Evolutionary conservation across 495 filamentous ascomycete species (phyloP).

Genomic region (Thermothielavioides terrestris): DNA sequence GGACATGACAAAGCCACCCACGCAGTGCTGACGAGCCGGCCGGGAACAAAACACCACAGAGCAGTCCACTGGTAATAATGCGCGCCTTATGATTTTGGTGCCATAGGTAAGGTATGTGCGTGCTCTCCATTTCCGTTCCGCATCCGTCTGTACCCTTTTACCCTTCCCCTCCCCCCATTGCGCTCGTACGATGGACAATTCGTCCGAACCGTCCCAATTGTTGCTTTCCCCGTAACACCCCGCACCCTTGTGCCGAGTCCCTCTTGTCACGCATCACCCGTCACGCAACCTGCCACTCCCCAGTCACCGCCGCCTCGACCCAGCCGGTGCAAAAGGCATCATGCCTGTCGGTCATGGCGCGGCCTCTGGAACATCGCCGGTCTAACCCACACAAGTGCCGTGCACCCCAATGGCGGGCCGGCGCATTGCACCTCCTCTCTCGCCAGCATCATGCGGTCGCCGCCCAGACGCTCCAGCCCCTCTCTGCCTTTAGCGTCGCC

Average conservation of each 20-base stretch:
- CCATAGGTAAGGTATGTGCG: constrained; percentile 23
- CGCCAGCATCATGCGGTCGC: constrained; percentile 17
- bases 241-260: background rate
- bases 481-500: constrained; percentile 17
- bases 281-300: background rate
- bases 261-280: background rate
- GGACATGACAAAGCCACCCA: too few relatives aligned
- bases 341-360: constrained; percentile 28
- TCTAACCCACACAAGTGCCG: constrained; percentile 12
- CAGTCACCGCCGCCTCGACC: background rate
- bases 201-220: too few relatives aligned
- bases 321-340: constrained; percentile 11
- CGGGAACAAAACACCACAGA: background rate
- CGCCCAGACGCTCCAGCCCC: constrained; percentile 18
- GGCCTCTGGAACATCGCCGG: constrained; percentile 17
- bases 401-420: constrained; percentile 9
- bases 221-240: too few relatives aligned
- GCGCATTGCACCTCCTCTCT: constrained; percentile 22
- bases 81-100: constrained; percentile 25
- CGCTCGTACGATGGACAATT: too few relatives aligned
- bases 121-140: constrained; percentile 18
- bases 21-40: too few relatives aligned
- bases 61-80: constrained; percentile 13
- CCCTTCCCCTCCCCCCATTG: background rate
- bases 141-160: constrained; percentile 7